These are phyloP conservation scores for Ceratocystiopsis minuta DNA, from an alignment of 2,329 filamentous ascomycete species.

Conservation along the genomic window DNA sequence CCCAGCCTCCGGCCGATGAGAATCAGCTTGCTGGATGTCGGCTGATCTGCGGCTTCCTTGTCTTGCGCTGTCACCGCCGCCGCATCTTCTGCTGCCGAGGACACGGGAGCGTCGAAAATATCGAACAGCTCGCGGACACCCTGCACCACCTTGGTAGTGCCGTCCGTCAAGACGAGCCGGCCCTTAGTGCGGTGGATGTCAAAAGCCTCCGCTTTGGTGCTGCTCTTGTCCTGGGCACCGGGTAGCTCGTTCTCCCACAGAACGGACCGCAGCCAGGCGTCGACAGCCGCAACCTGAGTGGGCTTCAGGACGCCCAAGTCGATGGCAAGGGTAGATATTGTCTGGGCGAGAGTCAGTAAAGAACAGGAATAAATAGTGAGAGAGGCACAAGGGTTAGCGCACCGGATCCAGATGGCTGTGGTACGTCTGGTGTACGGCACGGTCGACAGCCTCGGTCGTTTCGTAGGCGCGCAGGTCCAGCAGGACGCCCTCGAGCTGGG, in stretches of 20 bases:
- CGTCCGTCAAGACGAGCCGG: slow-evolving; percentile 46
- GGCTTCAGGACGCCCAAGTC: slow-evolving; percentile 40
- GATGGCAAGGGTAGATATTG: slow-evolving; percentile 69
- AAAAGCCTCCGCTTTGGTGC: slow-evolving; percentile 25
- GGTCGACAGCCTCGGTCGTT: slow-evolving; percentile 54
- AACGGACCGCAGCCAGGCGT: slow-evolving; percentile 65
- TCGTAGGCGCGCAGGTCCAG: slow-evolving; percentile 90
- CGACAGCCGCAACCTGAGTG: slow-evolving; percentile 44
- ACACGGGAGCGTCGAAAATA: slow-evolving; percentile 46
- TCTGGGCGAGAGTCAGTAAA: slow-evolving; percentile 24
- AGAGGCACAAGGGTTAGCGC: background rate
- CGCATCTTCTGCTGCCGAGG: slow-evolving; percentile 11
- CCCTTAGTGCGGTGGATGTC: slow-evolving; percentile 86
- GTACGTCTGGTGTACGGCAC: slow-evolving; percentile 42
- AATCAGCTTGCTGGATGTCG: slow-evolving; percentile 37
- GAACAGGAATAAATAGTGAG: background rate
- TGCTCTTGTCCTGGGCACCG: background rate
- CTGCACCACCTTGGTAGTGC: slow-evolving; percentile 60
- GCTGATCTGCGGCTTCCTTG: slow-evolving; percentile 3
- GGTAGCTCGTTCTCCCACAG: slow-evolving; percentile 65
- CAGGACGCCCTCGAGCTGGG: slow-evolving; percentile 67
- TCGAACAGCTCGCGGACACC: slow-evolving; percentile 91
- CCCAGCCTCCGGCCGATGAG: slow-evolving; percentile 41
- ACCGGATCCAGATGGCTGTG: slow-evolving; percentile 86
- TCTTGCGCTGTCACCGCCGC: slow-evolving; percentile 7